phyloP scores from a whole-genome alignment of 2,329 filamentous ascomycete species.

The Xylariaceae sp. region DNA sequence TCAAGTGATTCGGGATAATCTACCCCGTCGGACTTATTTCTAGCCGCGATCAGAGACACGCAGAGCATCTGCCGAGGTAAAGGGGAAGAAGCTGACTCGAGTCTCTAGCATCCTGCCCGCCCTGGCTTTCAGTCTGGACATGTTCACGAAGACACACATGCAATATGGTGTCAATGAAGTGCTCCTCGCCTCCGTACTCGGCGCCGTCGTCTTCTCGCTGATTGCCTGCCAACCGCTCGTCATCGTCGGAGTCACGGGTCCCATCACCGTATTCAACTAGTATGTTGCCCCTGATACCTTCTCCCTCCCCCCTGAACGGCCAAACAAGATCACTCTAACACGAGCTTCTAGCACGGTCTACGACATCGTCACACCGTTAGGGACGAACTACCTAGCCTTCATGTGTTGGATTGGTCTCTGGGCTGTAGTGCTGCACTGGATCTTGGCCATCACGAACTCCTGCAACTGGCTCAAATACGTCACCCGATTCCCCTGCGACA shows the following conservation, averaged over 20 bases:
- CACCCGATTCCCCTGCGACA: constrained; percentile 86
- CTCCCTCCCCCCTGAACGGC: not conserved
- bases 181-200: constrained; percentile 77
- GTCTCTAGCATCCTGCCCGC: constrained; percentile 70
- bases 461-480: constrained; percentile 88
- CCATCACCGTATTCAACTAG: constrained; percentile 92
- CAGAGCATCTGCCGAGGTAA: not conserved
- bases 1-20: not conserved
- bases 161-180: constrained; percentile 90
- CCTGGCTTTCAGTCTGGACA: constrained; percentile 83
- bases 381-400: constrained; percentile 78
- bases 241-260: constrained; percentile 86
- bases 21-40: not conserved
- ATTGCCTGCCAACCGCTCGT: constrained; percentile 79
- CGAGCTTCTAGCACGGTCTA: constrained; percentile 63
- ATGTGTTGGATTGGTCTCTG: constrained; percentile 92
- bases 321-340: not conserved
- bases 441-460: constrained; percentile 75
- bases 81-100: constrained; percentile 2
- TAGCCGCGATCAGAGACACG: not conserved
- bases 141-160: constrained; percentile 82
- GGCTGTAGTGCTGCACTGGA: constrained; percentile 79
- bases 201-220: constrained; percentile 72
- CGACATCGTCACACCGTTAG: constrained; percentile 73
- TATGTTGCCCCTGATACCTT: constrained; percentile 27